Base-by-base conservation (phyloP, 1,139 yeast species). In the Debaryomyces udenii region DNA sequence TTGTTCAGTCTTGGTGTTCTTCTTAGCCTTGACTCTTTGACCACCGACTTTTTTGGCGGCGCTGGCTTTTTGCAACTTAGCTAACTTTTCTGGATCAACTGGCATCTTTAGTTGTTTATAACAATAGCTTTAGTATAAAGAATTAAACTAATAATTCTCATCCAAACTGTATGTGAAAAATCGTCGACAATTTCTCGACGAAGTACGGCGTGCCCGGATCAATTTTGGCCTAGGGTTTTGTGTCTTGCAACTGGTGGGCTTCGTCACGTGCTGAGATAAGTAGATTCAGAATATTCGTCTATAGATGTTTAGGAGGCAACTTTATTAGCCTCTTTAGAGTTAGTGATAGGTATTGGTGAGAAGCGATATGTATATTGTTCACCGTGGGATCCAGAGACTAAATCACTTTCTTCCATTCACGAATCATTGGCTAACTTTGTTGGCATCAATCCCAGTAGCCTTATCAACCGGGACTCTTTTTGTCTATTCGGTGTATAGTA, bases 51-150 rank as follows among this genome's bases (percentile, higher is more conserved):
- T 86, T 79, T 81, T 83, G 68, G 74, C 68, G 62, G 83, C 77
- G 51, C 83, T 70, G 50, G 80, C 72, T 67, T 85, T 83, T 73
- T 85, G 90, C 68, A 86, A 78, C 72, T 84, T 85, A 59, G 91
- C 93, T 76, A 86, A 77, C 72, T 86, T 86, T 72, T 83, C 93
- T 74, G 86, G 91, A 68, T 86, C 93, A 68, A 86, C 78, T 69
- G 90, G 90, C 94, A 86, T 86, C 44, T 45, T 69, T 37, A 6
- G 11, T 18, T 27, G 15, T 17, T 28, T 18, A 38, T 35, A 31
- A 24, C 15, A 34, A 6, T 17, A 15, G 30, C 30, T 27, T 26
- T 26, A 14, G 9, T 18, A 13, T 26, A 10, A 24, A 32, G 4
- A 34, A 13, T 31, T 18, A 38, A 32, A 26, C 30, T 34, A 26